Evolutionary conservation across 2,329 filamentous ascomycete genomes (phyloP).

Genomic region (Xylariales sp.): DNA sequence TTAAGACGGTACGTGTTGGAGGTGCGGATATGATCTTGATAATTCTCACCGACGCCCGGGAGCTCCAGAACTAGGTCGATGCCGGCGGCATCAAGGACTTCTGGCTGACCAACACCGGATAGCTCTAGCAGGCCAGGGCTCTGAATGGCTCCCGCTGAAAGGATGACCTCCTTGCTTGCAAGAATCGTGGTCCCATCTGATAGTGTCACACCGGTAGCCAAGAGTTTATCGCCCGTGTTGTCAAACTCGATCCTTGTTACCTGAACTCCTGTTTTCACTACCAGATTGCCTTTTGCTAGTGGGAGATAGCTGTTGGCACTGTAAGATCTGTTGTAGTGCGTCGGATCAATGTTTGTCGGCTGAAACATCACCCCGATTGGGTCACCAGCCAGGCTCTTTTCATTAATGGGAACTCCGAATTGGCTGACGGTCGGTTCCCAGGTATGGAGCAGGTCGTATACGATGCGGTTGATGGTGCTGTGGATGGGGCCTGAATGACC

Average conservation of each 20-base stretch:
- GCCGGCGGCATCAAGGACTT: slow-evolving; percentile 36
- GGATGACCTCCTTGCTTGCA: slow-evolving; percentile 35
- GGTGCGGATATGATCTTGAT: slow-evolving; percentile 38
- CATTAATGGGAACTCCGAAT: slow-evolving; percentile 3
- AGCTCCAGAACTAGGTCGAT: slow-evolving; percentile 37
- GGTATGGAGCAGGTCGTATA: background rate
- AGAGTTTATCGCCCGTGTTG: slow-evolving; percentile 10
- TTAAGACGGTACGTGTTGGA: background rate
- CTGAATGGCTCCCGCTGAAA: slow-evolving; percentile 36
- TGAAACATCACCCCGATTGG: slow-evolving; percentile 46
- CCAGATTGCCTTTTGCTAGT: slow-evolving; percentile 36
- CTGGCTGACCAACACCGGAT: slow-evolving; percentile 32
- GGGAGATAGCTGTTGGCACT: slow-evolving; percentile 25
- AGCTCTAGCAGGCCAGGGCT: slow-evolving; percentile 31
- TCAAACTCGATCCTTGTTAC: slow-evolving; percentile 33
- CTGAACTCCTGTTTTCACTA: slow-evolving; percentile 28
- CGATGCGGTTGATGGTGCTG: slow-evolving; percentile 3
- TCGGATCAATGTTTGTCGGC: slow-evolving; percentile 42
- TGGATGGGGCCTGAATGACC: slow-evolving; percentile 20
- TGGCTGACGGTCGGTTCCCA: slow-evolving; percentile 3
- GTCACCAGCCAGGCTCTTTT: slow-evolving; percentile 35
- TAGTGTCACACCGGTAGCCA: slow-evolving; percentile 21
- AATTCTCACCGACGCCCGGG: slow-evolving; percentile 42
- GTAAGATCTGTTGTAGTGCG: slow-evolving; percentile 44
- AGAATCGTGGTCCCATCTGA: slow-evolving; percentile 10